phyloP scores from a whole-genome alignment of 2,329 filamentous ascomycete species.

The Colletotrichum viniferum region DNA sequence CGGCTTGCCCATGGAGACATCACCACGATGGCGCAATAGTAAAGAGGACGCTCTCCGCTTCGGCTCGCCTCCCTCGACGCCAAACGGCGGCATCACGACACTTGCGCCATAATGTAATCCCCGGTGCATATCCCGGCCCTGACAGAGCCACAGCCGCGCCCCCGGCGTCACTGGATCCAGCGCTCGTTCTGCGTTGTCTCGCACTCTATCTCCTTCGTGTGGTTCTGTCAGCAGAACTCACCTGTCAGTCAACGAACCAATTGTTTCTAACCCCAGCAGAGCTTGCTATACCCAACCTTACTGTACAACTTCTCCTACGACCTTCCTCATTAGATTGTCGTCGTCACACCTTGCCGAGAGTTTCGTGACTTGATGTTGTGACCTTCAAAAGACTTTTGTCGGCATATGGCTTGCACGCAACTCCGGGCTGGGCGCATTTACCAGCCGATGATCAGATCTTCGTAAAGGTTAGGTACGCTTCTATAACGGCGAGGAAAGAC shows the following conservation, averaged over 20 bases:
- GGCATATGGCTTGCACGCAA: neutral
- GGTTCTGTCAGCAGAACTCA: neutral
- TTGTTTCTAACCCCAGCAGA: neutral
- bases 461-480: neutral
- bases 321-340: neutral
- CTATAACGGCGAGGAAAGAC: neutral
- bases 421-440: neutral
- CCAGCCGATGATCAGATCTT: neutral
- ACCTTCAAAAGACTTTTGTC: neutral
- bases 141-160: constrained; percentile 10
- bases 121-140: neutral
- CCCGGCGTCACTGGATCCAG: neutral
- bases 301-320: neutral
- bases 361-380: neutral
- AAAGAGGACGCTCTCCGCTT: neutral
- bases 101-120: neutral
- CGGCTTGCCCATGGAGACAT: neutral
- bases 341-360: neutral
- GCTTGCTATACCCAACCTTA: neutral
- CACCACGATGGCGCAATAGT: neutral
- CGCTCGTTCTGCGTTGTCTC: neutral
- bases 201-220: neutral
- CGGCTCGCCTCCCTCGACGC: neutral
- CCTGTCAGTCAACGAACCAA: neutral
- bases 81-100: neutral